These are phyloP conservation scores for Cladorrhinum samala DNA, from an alignment of 495 filamentous ascomycete species.

Conservation along the genomic window DNA sequence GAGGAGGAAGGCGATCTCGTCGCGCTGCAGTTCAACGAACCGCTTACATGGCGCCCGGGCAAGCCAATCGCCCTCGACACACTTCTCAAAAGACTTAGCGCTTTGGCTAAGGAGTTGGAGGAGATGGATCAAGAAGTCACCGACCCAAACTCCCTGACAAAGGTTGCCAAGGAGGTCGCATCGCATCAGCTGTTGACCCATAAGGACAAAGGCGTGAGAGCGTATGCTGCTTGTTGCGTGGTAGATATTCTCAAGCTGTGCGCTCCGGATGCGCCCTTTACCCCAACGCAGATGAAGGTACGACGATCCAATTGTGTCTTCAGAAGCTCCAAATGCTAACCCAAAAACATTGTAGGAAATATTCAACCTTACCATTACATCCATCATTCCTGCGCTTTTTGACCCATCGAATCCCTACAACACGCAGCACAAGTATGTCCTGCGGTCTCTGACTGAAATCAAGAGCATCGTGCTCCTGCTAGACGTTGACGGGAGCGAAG, in stretches of 20 bases:
- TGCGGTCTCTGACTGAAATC: constrained; percentile 81
- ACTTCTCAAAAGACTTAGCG: constrained; percentile 71
- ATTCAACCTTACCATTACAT: constrained; percentile 79
- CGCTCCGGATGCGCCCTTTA: constrained; percentile 94
- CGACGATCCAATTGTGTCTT: constrained; percentile 8
- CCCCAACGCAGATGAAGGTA: constrained; percentile 83
- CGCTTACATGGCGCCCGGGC: constrained; percentile 86
- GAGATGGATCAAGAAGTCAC: constrained; percentile 83
- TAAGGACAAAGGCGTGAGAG: constrained; percentile 88
- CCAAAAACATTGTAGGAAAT: constrained; percentile 64
- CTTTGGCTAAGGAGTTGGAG: constrained; percentile 75
- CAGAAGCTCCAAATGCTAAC: constrained; percentile 1
- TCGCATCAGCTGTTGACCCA: constrained; percentile 76
- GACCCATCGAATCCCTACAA: constrained; percentile 90
- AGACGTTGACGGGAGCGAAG: constrained; percentile 76
- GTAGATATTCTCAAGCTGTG: constrained; percentile 92
- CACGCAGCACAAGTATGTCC: constrained; percentile 81
- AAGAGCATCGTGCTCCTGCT: constrained; percentile 92
- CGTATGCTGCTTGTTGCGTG: constrained; percentile 80
- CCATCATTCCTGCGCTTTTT: constrained; percentile 75
- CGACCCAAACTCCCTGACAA: constrained; percentile 69
- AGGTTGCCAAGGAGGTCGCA: constrained; percentile 84
- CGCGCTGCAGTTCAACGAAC: constrained; percentile 69
- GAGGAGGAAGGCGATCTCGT: constrained; percentile 25
- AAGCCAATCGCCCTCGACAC: constrained; percentile 80